Evolutionary conservation across 1,139 yeast species (phyloP), one percentile per base, ranked within the genome.

Genomic region (Meyerozyma sp.): DNA sequence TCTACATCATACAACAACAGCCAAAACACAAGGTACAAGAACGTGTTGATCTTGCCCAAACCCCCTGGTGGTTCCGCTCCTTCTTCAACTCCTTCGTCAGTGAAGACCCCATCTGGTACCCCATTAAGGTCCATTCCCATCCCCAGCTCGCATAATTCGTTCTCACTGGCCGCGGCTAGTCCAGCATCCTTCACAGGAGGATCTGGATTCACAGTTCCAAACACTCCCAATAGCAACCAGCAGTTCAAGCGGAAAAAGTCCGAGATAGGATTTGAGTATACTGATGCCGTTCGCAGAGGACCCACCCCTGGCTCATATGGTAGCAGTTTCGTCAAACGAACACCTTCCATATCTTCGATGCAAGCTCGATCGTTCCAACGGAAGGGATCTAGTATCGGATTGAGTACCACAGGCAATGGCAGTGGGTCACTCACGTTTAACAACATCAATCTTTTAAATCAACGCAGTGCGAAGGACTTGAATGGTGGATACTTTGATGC

Each of bases 191-290:
- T 34, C 37, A 34, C 13, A 8, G 26, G 26, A 8, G 26, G 26
- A 8, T 34, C 37, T 10, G 26, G 13, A 10, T 20, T 34, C 25
- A 34, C 10, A 6, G 37, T 18, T 4, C 26, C n/a, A 9, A 34
- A 21, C n/a, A 14, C 37, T 9, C 25, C 26, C 5, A 34, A 34
- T 13, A 28, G 55, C 29, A 61, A 59, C 46, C 70, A 65, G 52
- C 70, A 60, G 43, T 70, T 70, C 51, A 73, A 73, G 55, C 51
- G 78, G 29, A 71, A 71, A 49, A 72, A 70, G 57, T 65, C 74
- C 0, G 77, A 71, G 40, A 50, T 63, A 21, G 64, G 57, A 44
- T 52, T 60, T 11, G 48, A 51, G 43, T 34, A 42, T 44, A 9
- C 46, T 48, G 23, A 40, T 47, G 2, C 28, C 37, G 11, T 44